These are phyloP conservation scores for Diaporthe nobilis DNA, from an alignment of 2,329 filamentous ascomycete species.

Conservation along the genomic window DNA sequence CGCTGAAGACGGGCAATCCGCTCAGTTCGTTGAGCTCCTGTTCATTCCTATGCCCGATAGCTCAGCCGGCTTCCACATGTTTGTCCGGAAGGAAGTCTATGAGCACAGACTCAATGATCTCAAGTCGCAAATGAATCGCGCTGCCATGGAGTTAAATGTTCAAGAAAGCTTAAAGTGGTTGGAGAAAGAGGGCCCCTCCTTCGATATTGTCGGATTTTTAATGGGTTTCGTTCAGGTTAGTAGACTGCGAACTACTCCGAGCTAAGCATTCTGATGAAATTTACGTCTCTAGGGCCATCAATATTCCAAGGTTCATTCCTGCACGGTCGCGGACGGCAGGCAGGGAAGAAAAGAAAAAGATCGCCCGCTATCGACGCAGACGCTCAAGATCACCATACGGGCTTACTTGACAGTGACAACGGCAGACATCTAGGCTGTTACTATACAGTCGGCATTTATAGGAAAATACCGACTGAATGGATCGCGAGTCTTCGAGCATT, in stretches of 20 bases:
- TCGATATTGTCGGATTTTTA: neutral
- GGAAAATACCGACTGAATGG: neutral
- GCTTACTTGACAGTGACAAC: neutral
- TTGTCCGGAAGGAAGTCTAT: neutral
- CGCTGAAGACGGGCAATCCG: neutral
- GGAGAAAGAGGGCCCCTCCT: neutral
- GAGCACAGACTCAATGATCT: neutral
- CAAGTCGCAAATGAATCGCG: neutral
- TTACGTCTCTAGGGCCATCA: neutral
- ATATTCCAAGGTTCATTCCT: neutral
- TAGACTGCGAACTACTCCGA: neutral
- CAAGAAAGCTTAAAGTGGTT: neutral
- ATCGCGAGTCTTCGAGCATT: neutral
- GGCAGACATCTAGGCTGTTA: neutral
- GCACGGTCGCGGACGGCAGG: neutral
- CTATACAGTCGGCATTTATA: neutral
- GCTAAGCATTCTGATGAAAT: neutral
- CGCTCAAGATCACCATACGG: neutral
- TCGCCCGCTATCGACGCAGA: neutral
- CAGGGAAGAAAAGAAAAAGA: neutral
- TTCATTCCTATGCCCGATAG: neutral
- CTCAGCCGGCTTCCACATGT: neutral
- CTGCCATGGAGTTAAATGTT: neutral
- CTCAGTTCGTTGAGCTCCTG: neutral
- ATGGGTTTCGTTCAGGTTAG: neutral